Base-by-base conservation (phyloP, 2,329 filamentous ascomycete genomes). In the Penicillium digitatum region DNA sequence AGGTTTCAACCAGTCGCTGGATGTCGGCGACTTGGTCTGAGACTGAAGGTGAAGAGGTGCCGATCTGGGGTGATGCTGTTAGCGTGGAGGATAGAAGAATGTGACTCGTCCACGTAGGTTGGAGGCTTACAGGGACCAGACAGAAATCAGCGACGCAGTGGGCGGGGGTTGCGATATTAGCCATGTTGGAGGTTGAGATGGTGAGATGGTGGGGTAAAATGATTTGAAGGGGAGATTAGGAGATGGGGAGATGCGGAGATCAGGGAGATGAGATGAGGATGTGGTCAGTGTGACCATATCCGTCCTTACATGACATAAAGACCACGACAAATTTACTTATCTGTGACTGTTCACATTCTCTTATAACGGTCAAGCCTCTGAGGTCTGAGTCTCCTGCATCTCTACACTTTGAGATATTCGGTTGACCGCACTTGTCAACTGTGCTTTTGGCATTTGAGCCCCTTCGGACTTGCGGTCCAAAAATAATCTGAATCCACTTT, bases 81-180 rank as follows among this genome's bases (percentile, higher is more conserved):
- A 54, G 40, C 22, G 40, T 34, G 48, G 34, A 37, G 37, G 24
- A 52, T 20, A 35, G 18, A 24, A 22, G 44, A 26, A 24, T 10
- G 20, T 40, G 20, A 16, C 12, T 39, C 7, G 32, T 35, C 5
- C 6, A 14, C 11, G 20, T 5, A 11, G 31, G 16, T 34, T 34
- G 22, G 7, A 10, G 29, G 40, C 82, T 57, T 68, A 89, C 87
- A 2, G 92, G 92, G 58, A 96, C 87, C 62, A 96, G 80, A 73
- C 92, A 96, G 72, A 96, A 96, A 76, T 96, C 92, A 55, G 88
- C 92, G 52, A 87, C 90, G 75, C 90, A 95, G 54, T 85, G 78
- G 53, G 82, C 78, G 4, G 92, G 92, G 1, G 90, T 93, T 38
- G 70, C 67, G 46, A 74, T 69, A 7, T 62, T 63, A 11, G 61